Percentiles rank a stretch among this genome's conserved stretches.
Conservation (phyloP, 2,329 filamentous ascomycete species). For the Cercospora citrullina region DNA sequence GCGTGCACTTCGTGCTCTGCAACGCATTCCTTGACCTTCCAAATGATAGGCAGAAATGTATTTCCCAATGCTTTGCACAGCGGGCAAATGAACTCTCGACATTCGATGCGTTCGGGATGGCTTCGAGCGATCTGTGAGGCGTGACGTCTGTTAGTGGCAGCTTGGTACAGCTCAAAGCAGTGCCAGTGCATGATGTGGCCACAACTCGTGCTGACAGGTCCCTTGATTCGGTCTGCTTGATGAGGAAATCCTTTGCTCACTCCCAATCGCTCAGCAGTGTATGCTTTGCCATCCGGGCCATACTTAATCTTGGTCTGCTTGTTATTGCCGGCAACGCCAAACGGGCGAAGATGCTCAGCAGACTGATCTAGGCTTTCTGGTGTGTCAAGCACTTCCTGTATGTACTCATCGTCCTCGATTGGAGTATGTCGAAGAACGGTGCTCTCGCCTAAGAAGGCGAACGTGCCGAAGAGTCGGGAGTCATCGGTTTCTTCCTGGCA, state of each 20-base stretch:
- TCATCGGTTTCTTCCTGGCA: conserved; percentile 97
- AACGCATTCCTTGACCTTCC: conserved; percentile 86
- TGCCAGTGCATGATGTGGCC: conserved; percentile 98
- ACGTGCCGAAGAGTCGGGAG: conserved; percentile 84
- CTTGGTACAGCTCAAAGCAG: conserved; percentile 90
- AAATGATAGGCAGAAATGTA: conserved; percentile 89
- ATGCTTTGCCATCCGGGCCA: conserved; percentile 67
- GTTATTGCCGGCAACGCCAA: conserved; percentile 88
- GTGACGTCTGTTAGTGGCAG: conserved; percentile 80
- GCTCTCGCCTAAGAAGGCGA: conserved; percentile 84
- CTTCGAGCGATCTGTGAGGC: conserved; percentile 90
- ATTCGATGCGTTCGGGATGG: conserved; percentile 77
- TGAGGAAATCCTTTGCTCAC: conserved; percentile 87
- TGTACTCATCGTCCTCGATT: conserved; percentile 75
- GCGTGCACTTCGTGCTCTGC: conserved; percentile 62
- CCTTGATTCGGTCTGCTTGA: conserved; percentile 57
- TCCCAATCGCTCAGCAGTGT: conserved; percentile 73
- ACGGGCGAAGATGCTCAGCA: conserved; percentile 79
- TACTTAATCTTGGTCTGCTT: conserved; percentile 73
- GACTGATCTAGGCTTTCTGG: conserved; percentile 82
- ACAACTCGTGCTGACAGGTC: conserved; percentile 85
- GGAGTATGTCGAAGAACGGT: conserved; percentile 84
- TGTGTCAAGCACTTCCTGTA: conserved; percentile 76
- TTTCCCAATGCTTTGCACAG: conserved; percentile 96
- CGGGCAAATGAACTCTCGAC: conserved; percentile 92